Conservation (phyloP, 2,329 filamentous ascomycete genomes). For the Chaetomium olivaceum region DNA sequence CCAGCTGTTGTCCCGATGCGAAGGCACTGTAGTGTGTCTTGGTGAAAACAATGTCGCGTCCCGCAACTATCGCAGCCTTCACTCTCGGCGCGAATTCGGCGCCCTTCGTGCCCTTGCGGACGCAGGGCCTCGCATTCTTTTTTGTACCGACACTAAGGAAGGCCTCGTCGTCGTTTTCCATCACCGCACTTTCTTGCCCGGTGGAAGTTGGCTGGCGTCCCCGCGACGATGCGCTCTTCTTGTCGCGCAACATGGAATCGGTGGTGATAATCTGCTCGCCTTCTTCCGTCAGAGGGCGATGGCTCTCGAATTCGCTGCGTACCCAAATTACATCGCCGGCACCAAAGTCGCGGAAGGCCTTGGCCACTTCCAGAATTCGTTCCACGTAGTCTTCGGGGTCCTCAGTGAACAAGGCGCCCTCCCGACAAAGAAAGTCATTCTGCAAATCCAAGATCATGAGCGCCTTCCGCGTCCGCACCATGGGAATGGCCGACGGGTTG, state of each 20-base stretch:
- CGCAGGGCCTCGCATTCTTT: slow-evolving; percentile 44
- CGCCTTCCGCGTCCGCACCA: slow-evolving; percentile 63
- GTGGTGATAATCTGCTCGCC: slow-evolving; percentile 53
- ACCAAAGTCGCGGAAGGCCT: slow-evolving; percentile 70
- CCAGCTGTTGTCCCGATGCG: slow-evolving; percentile 64
- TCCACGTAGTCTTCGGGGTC: slow-evolving; percentile 66
- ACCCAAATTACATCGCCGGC: slow-evolving; percentile 80
- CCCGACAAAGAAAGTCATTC: slow-evolving; percentile 76
- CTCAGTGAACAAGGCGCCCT: slow-evolving; percentile 66
- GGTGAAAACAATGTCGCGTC: slow-evolving; percentile 51
- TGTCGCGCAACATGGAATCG: slow-evolving; percentile 36
- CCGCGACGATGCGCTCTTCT: slow-evolving; percentile 27
- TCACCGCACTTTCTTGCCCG: slow-evolving; percentile 37
- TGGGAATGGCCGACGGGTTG: slow-evolving; percentile 56
- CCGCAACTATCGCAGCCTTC: slow-evolving; percentile 47
- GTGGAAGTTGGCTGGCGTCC: slow-evolving; percentile 29
- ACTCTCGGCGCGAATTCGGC: slow-evolving; percentile 48
- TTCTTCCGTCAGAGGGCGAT: slow-evolving; percentile 52
- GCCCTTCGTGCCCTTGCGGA: slow-evolving; percentile 48
- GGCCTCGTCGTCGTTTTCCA: slow-evolving; percentile 48
- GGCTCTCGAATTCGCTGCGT: slow-evolving; percentile 69
- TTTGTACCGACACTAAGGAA: slow-evolving; percentile 34
- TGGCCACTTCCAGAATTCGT: slow-evolving; percentile 65
- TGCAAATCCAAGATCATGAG: slow-evolving; percentile 85
- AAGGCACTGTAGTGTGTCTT: slow-evolving; percentile 92